Percentiles rank a stretch among this genome's conserved stretches.
These are phyloP conservation scores for Microbotryomycetes sp. DNA, from an alignment of 1,284 basidiomycete species.

Conservation along the genomic window DNA sequence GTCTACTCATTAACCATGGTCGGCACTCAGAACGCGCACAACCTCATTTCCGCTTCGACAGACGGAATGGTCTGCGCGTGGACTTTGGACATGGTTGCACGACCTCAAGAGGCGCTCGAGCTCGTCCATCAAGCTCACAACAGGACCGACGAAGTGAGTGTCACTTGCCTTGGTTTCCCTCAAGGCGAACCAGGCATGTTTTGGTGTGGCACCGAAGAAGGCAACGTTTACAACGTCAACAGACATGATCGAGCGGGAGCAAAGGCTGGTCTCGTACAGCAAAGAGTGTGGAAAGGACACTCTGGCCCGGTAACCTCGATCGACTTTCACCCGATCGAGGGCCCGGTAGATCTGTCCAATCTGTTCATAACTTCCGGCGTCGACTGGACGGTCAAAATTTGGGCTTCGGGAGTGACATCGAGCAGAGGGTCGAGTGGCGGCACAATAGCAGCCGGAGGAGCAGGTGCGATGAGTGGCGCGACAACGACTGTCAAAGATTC, in stretches of 20 bases:
- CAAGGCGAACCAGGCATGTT: slow-evolving; percentile 92
- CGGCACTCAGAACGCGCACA: slow-evolving; percentile 96
- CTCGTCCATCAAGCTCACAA: slow-evolving; percentile 73
- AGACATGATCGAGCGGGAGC: slow-evolving; percentile 92
- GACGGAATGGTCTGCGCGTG: slow-evolving; percentile 96
- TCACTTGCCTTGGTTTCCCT: slow-evolving; percentile 86
- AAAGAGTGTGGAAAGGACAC: slow-evolving; percentile 86
- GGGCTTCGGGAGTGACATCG: slow-evolving; percentile 43
- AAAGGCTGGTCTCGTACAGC: slow-evolving; percentile 86
- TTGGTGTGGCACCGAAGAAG: slow-evolving; percentile 96
- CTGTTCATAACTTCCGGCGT: slow-evolving; percentile 84
- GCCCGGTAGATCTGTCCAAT: slow-evolving; percentile 89
- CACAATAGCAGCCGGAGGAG: neutral
- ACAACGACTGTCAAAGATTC: neutral
- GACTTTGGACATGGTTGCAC: slow-evolving; percentile 96
- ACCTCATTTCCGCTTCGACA: slow-evolving; percentile 87
- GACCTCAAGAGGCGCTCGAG: slow-evolving; percentile 91
- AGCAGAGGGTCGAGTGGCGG: slow-evolving; percentile 3
- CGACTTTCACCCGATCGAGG: slow-evolving; percentile 81
- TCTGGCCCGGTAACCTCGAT: slow-evolving; percentile 87
- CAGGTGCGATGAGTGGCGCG: neutral
- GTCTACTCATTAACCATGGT: slow-evolving; percentile 97
- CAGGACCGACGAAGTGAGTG: slow-evolving; percentile 91
- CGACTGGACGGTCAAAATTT: slow-evolving; percentile 94
- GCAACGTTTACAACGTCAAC: slow-evolving; percentile 89